Evolutionary conservation across 2,329 filamentous ascomycete species (phyloP).

Genomic region (Aspergillus ibericus): DNA sequence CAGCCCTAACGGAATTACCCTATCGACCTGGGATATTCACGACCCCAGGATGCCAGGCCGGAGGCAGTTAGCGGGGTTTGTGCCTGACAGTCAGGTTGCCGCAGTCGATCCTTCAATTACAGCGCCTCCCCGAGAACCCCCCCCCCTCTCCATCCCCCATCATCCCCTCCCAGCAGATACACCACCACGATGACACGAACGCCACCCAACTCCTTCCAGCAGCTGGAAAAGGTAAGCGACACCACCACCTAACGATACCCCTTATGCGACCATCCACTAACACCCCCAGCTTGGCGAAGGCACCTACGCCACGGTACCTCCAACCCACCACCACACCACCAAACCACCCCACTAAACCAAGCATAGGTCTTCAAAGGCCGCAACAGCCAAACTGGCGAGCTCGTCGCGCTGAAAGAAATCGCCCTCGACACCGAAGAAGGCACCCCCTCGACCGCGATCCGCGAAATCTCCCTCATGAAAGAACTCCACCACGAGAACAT

Average conservation of each 20-base stretch:
- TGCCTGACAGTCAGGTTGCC: not conserved
- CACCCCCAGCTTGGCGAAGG: slow-evolving; percentile 15
- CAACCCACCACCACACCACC: slow-evolving; percentile 1
- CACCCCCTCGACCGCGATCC: slow-evolving; percentile 92
- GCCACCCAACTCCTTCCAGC: slow-evolving; percentile 14
- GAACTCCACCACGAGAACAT: slow-evolving; percentile 99
- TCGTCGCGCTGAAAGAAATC: slow-evolving; percentile 17
- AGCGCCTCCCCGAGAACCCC: not conserved
- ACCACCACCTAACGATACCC: not conserved
- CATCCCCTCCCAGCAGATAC: not conserved
- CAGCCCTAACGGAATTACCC: not conserved
- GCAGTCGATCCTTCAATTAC: not conserved
- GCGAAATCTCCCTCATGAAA: slow-evolving; percentile 98
- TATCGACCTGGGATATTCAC: not conserved
- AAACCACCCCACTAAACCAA: not conserved
- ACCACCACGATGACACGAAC: slow-evolving; percentile 10
- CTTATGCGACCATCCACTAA: not conserved
- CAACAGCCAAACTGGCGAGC: slow-evolving; percentile 16
- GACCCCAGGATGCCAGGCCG: not conserved
- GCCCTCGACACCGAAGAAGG: slow-evolving; percentile 69
- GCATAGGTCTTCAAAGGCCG: slow-evolving; percentile 20
- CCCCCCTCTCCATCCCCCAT: not conserved
- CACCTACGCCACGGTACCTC: slow-evolving; percentile 17
- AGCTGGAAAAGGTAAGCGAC: slow-evolving; percentile 14
- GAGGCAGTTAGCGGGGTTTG: not conserved